phyloP scores from a whole-genome alignment of 306 rosid species.

The Carpinus fangiana region DNA sequence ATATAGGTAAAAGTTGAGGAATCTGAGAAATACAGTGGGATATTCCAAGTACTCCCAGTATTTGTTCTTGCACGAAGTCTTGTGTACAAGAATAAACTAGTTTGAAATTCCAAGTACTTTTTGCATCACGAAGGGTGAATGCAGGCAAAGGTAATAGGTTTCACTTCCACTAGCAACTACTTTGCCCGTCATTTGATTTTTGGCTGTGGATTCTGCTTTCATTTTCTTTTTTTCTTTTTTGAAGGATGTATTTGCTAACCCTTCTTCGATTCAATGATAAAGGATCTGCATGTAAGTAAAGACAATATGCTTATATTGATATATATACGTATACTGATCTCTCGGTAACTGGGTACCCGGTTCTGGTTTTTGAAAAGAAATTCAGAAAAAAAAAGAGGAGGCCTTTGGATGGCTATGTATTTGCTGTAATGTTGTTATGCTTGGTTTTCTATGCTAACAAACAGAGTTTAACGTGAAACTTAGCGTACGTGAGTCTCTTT shows the following conservation, averaged over 20 bases:
- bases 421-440: no score
- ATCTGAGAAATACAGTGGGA: conserved; percentile 12
- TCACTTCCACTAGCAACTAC: not conserved
- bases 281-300: not conserved
- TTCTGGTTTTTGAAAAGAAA: no score
- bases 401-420: no score
- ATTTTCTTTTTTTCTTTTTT: no score
- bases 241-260: not conserved
- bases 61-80: not conserved
- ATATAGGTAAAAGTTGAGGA: not conserved
- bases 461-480: no score
- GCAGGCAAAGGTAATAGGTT: not conserved
- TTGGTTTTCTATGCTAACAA: no score
- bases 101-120: not conserved
- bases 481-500: no score
- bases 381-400: no score
- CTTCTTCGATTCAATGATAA: not conserved
- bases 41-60: conserved; percentile 13
- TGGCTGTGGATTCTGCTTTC: not conserved
- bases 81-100: not conserved
- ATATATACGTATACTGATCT: no score
- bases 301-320: no score
- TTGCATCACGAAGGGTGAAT: not conserved
- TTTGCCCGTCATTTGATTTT: not conserved
- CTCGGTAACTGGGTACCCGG: no score